Evolutionary conservation across 495 filamentous ascomycete genomes (phyloP).

Genomic region (Chaetomium cochliodes): DNA sequence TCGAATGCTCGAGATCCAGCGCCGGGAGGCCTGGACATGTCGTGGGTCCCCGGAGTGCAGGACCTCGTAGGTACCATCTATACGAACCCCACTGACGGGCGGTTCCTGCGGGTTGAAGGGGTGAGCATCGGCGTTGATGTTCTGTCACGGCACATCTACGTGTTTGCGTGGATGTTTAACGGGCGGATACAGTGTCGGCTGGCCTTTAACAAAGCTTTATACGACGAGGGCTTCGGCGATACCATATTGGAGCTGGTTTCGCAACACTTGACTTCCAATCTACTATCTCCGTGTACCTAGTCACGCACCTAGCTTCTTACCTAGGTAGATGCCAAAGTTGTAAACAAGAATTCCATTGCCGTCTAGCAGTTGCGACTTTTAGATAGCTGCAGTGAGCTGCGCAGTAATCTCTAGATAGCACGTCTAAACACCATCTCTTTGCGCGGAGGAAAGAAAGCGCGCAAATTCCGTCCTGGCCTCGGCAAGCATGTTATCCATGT

Average conservation of each 20-base stretch:
- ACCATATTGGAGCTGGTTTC: neutral
- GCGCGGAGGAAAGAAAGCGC: constrained; percentile 5
- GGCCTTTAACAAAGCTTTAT: neutral
- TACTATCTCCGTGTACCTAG: no score
- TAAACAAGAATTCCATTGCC: neutral
- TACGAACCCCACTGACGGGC: neutral
- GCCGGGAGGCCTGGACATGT: constrained; percentile 6
- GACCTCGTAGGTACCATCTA: neutral
- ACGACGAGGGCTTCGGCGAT: neutral
- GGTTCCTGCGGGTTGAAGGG: neutral
- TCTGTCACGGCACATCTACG: neutral
- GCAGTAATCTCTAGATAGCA: no score
- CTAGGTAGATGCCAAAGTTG: neutral
- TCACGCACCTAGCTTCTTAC: no score
- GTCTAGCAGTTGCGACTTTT: no score
- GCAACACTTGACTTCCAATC: neutral
- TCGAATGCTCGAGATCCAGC: neutral
- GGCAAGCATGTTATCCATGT: constrained; percentile 10
- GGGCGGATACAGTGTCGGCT: constrained; percentile 3
- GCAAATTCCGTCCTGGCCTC: neutral
- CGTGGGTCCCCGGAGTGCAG: neutral
- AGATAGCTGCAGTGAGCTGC: no score
- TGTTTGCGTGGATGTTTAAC: constrained; percentile 1
- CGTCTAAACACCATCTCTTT: no score
- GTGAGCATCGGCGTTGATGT: neutral